Evolutionary conservation across 176 grass and related monocot genomes (phyloP), one percentile per base, ranked within the genome.

Genomic region (Saccharum officinarum): DNA sequence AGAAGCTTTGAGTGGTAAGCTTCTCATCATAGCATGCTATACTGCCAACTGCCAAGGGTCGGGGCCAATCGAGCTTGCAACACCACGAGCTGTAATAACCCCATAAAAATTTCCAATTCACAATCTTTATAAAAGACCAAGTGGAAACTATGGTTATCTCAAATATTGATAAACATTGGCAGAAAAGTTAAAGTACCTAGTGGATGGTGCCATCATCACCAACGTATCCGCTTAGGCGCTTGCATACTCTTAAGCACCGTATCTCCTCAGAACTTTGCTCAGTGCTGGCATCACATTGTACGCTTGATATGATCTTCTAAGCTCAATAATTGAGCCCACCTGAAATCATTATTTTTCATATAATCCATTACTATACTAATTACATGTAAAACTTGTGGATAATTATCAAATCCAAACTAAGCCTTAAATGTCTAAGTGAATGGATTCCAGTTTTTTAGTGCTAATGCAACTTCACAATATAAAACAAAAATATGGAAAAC

Each of bases 221-320:
- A 84, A 36, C 66, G 22, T 59, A 78, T 6, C 55, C 68, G 28
- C 59, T 52, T 54, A 54, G 50, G 50, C 17, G 17, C 46, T 42
- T 85, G 63, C 50, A 87, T 80, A 75, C 30, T 67, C 67, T 89
- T 86, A 95, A 71, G 89, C 93, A 67, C 97, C 93, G 83, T 96
- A 99, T 99, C 93, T 94, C 91, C 82, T 96, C 88, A 99, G 86
- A 89, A 96, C 93, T 88, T 99, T 99, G 82, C 92, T 99, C 63
- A 99, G 85, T 83, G 93, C 92, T 79, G 93, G 97, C 97, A 99
- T 99, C 50, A 99, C 97, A 91, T 99, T 96, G 69, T 99, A 99
- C 67, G 97, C 97, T 84, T 99, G 93, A 89, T 99, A 96, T 13
- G 93, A 99, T 78, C 97, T 96, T 89, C 97, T 96, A 80, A 96